A percentile compares a stretch with the other conserved stretches of the same genome.
Conservation (phyloP, 306 rosid species). For the Psophocarpus tetragonolobus region DNA sequence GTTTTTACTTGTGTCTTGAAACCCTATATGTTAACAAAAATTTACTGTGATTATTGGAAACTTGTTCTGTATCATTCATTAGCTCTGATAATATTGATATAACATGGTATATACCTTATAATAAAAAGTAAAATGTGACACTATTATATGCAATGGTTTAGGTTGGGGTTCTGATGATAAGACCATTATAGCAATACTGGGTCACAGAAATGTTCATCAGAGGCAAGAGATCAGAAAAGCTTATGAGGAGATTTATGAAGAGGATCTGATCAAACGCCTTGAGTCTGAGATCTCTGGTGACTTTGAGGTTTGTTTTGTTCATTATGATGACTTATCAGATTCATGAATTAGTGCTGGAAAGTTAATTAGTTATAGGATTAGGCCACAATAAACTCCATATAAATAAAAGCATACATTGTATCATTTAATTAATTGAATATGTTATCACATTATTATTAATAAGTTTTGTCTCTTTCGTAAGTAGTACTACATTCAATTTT, state of each 20-base stretch:
- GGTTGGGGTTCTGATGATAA: conserved; percentile 93
- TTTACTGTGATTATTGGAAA: background rate
- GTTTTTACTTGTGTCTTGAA: background rate
- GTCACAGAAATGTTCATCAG: conserved; percentile 66
- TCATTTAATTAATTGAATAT: too few relatives aligned
- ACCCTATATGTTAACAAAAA: background rate
- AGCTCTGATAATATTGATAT: conserved; percentile 2
- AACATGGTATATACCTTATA: background rate
- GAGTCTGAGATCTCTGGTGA: conserved; percentile 87
- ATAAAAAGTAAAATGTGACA: background rate
- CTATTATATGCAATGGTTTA: conserved; percentile 14
- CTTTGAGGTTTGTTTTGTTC: conserved; percentile 63
- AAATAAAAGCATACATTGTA: too few relatives aligned
- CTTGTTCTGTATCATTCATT: background rate
- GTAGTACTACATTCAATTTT: too few relatives aligned
- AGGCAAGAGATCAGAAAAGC: conserved; percentile 72
- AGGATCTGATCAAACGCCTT: conserved; percentile 82
- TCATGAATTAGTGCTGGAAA: background rate
- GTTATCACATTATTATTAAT: too few relatives aligned
- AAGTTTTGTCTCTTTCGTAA: too few relatives aligned
- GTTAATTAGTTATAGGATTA: too few relatives aligned
- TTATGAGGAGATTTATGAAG: conserved; percentile 59
- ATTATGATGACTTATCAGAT: background rate
- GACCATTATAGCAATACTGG: conserved; percentile 56
- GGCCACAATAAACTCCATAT: too few relatives aligned